These are phyloP conservation scores for Nakazawaea laoshanensis DNA, from an alignment of 805 yeast genomes.

Conservation along the genomic window DNA sequence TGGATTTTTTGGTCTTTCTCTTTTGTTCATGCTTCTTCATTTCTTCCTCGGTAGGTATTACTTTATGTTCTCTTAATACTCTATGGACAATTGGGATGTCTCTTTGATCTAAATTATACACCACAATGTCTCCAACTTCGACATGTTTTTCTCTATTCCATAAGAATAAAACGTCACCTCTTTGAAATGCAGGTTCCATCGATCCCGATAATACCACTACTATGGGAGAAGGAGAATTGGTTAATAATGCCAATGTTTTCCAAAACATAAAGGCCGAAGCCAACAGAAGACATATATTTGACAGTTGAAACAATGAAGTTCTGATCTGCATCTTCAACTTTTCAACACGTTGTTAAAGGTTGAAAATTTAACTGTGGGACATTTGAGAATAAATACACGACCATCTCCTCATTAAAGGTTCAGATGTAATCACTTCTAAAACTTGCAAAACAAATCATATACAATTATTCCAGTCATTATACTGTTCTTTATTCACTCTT, in stretches of 20 bases:
- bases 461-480: too few species aligned
- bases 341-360: background rate
- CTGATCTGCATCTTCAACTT: constrained; percentile 44
- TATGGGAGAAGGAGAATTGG: constrained; percentile 85
- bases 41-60: constrained; percentile 15
- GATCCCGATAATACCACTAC: constrained; percentile 97
- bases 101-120: constrained; percentile 73
- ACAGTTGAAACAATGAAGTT: constrained; percentile 52
- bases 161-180: constrained; percentile 88
- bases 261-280: constrained; percentile 89
- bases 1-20: constrained; percentile 10
- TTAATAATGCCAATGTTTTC: constrained; percentile 68
- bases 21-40: constrained; percentile 12
- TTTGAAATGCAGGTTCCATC: constrained; percentile 98
- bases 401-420: background rate
- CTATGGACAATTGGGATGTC: constrained; percentile 95
- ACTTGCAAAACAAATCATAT: background rate
- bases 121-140: constrained; percentile 88
- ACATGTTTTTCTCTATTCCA: constrained; percentile 74
- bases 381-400: background rate
- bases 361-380: background rate
- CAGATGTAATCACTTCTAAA: background rate
- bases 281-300: constrained; percentile 70
- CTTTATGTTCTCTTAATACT: constrained; percentile 76
- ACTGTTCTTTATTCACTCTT: too few species aligned